phyloP scores from a whole-genome alignment of 1,284 basidiomycete genomes.

The Fomitopsis betulina region DNA sequence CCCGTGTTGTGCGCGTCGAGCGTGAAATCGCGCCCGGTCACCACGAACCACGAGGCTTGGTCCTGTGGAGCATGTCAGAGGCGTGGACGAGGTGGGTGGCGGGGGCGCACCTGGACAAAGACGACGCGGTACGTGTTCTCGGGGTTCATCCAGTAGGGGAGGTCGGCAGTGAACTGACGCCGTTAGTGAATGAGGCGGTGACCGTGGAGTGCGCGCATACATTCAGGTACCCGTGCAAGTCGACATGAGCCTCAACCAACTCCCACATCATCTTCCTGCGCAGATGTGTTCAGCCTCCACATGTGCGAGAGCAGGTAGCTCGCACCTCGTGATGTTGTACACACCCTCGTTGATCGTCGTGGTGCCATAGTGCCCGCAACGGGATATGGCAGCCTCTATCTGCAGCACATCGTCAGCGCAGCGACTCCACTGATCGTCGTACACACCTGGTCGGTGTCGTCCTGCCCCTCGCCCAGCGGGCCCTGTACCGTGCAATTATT shows the following conservation, averaged over 20 bases:
- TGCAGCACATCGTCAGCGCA: conserved; percentile 12
- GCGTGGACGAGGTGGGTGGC: background rate
- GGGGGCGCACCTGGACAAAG: conserved; percentile 46
- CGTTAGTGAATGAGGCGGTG: too few relatives aligned
- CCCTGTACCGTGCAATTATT: conserved; percentile 27
- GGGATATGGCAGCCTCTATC: conserved; percentile 47
- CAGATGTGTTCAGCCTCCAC: conserved; percentile 2
- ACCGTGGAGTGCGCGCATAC: conserved; percentile 22
- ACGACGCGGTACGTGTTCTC: conserved; percentile 57
- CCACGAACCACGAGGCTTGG: conserved; percentile 65
- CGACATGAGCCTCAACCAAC: conserved; percentile 44
- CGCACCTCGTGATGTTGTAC: conserved; percentile 49
- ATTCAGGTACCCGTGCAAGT: conserved; percentile 51
- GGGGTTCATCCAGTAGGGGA: conserved; percentile 55
- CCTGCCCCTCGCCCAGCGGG: conserved; percentile 34
- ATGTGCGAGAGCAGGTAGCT: background rate
- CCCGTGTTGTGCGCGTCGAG: conserved; percentile 56
- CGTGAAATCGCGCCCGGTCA: conserved; percentile 54
- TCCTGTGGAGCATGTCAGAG: conserved; percentile 26
- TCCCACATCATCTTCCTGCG: conserved; percentile 59
- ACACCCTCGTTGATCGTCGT: conserved; percentile 40
- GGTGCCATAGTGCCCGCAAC: conserved; percentile 49
- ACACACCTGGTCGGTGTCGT: conserved; percentile 38
- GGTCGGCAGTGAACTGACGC: conserved; percentile 48
- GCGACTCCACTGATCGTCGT: background rate